Conservation (phyloP, 768 basidiomycete genomes). For the Lactarius quietus region DNA sequence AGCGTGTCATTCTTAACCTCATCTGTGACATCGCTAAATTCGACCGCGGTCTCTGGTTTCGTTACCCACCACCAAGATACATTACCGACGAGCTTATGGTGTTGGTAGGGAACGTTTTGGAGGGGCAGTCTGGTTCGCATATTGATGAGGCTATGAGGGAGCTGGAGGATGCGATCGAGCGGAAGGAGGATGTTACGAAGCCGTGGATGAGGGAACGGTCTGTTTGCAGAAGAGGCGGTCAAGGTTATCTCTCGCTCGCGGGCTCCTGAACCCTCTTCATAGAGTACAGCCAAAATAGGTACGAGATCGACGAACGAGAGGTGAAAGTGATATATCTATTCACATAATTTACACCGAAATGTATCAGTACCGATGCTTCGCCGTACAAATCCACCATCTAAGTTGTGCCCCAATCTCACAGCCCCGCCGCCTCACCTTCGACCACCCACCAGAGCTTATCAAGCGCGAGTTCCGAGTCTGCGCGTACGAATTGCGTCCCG, state of each 20-base stretch:
- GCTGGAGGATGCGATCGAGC: background rate
- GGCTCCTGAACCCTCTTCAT: background rate
- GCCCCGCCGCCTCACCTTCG: no score
- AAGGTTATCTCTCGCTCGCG: background rate
- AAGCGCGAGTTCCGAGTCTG: no score
- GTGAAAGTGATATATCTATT: no score
- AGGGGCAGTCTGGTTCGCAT: background rate
- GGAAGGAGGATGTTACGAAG: background rate
- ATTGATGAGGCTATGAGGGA: background rate
- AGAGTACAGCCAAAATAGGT: no score
- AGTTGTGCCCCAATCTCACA: no score
- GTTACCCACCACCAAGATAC: background rate
- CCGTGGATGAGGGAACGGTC: rapidly evolving
- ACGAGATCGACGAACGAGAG: no score
- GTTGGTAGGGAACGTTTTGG: background rate
- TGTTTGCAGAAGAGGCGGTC: background rate
- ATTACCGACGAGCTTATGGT: background rate
- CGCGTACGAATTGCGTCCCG: no score
- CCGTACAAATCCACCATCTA: no score
- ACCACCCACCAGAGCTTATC: no score
- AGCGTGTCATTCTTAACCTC: background rate
- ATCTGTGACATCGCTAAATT: background rate
- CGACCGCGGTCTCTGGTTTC: background rate
- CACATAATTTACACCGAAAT: no score
- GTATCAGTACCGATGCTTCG: no score